These are phyloP conservation scores for Metschnikowia noctiluminum DNA, from an alignment of 805 yeast genomes.

Conservation along the genomic window DNA sequence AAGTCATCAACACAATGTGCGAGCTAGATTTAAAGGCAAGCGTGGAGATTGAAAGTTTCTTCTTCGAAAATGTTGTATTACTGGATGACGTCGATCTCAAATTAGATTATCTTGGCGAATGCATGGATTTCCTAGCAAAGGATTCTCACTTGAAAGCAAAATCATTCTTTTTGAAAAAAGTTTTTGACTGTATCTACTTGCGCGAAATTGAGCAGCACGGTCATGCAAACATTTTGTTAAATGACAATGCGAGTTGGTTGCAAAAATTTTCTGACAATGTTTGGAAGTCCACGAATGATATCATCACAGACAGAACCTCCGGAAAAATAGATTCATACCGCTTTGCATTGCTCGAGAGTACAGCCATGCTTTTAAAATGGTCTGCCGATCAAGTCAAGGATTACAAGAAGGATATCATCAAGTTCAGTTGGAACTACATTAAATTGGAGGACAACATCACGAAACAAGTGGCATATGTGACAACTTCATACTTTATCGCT, in stretches of 20 bases:
- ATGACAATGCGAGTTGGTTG: conserved; percentile 57
- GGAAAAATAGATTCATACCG: conserved; percentile 74
- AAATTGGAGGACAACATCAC: conserved; percentile 84
- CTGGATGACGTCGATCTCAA: conserved; percentile 46
- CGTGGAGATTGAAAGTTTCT: conserved; percentile 49
- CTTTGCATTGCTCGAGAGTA: conserved; percentile 74
- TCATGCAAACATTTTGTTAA: conserved; percentile 45
- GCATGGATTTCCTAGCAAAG: conserved; percentile 48
- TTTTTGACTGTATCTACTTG: conserved; percentile 64
- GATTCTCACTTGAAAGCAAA: conserved; percentile 49
- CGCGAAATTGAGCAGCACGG: conserved; percentile 55
- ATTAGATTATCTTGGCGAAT: conserved; percentile 47
- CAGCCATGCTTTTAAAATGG: conserved; percentile 70
- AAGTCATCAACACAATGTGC: conserved; percentile 35
- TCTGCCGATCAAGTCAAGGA: conserved; percentile 59
- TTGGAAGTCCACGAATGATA: conserved; percentile 67
- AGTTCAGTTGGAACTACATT: conserved; percentile 91
- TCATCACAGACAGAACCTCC: conserved; percentile 50
- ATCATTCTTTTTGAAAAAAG: conserved; percentile 51
- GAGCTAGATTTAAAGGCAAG: conserved; percentile 46
- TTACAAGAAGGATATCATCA: conserved; percentile 78
- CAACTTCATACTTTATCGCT: conserved; percentile 80
- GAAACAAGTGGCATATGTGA: conserved; percentile 89
- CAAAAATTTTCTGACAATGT: conserved; percentile 55
- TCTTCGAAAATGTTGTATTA: conserved; percentile 54